Conservation (phyloP, 108 stramenopile genomes). For the Pseudonitzschia multistriata region DNA sequence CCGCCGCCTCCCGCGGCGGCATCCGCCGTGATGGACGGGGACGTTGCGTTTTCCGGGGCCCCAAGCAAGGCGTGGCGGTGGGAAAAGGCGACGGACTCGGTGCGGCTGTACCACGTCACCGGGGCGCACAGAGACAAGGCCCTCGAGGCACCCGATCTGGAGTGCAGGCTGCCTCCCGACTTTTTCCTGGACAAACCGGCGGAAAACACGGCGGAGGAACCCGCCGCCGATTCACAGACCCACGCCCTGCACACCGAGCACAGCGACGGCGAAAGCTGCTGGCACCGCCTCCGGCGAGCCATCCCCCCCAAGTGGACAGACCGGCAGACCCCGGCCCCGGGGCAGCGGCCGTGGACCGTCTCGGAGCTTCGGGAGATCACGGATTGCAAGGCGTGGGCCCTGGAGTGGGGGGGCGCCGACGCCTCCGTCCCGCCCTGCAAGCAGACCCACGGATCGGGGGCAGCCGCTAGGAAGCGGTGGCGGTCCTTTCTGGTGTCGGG, state of each 20-base stretch:
- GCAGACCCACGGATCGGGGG: slow-evolving; percentile 59
- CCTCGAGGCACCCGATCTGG: slow-evolving; percentile 50
- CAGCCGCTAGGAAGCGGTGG: slow-evolving; percentile 50
- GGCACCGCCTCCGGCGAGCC: not conserved
- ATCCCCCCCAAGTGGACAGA: slow-evolving; percentile 30
- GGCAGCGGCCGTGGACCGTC: slow-evolving; percentile 42
- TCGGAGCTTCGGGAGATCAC: slow-evolving; percentile 19
- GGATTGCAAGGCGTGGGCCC: slow-evolving; percentile 35
- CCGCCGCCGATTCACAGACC: not conserved
- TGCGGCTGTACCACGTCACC: slow-evolving; percentile 37
- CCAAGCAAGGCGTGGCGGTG: slow-evolving; percentile 64
- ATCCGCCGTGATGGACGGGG: not conserved
- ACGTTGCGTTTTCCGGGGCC: slow-evolving; percentile 30
- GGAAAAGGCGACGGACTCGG: slow-evolving; percentile 43
- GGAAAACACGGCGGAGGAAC: not conserved
- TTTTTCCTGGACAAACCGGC: slow-evolving; percentile 10
- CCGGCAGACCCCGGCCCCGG: not conserved
- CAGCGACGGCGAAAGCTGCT: not conserved
- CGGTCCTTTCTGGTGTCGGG: slow-evolving; percentile 40
- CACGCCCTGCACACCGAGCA: not conserved
- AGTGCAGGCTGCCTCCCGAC: slow-evolving; percentile 25
- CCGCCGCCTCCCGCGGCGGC: not conserved
- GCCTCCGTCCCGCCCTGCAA: slow-evolving; percentile 45
- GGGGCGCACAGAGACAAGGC: slow-evolving; percentile 37
- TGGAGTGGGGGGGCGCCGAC: slow-evolving; percentile 55